A percentile compares a stretch with the other conserved stretches of the same genome.
These are phyloP conservation scores for Dioscorea zingiberensis DNA, from an alignment of 106 monocot species.

Conservation along the genomic window DNA sequence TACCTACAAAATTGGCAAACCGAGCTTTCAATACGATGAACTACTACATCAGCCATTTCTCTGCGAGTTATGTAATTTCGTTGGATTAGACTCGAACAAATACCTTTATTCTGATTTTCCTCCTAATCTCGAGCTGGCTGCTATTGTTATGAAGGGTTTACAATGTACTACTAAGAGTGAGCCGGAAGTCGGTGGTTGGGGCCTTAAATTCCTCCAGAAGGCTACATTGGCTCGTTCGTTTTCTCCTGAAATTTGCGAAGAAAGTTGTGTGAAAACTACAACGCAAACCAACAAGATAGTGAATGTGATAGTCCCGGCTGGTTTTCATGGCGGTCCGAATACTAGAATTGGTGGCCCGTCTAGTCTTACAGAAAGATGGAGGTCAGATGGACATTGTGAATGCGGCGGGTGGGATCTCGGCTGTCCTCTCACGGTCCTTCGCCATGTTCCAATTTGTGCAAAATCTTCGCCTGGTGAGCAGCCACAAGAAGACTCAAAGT, in stretches of 20 bases:
- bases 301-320: slow-evolving; percentile 26
- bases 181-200: neutral
- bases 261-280: neutral
- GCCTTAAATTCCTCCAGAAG: neutral
- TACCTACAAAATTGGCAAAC: slow-evolving; percentile 6
- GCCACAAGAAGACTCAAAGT: slow-evolving; percentile 10
- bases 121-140: neutral
- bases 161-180: neutral
- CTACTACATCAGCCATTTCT: neutral
- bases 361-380: slow-evolving; percentile 79
- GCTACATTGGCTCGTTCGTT: neutral
- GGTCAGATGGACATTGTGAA: slow-evolving; percentile 64
- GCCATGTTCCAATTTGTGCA: slow-evolving; percentile 1
- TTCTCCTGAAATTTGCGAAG: no score
- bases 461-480: slow-evolving; percentile 4
- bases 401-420: slow-evolving; percentile 96
- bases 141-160: neutral
- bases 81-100: neutral
- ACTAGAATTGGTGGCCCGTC: slow-evolving; percentile 34
- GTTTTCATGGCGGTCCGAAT: slow-evolving; percentile 53
- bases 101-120: neutral
- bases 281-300: neutral
- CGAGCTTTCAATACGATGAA: neutral
- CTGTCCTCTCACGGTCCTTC: slow-evolving; percentile 70
- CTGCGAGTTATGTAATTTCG: neutral